Percentiles rank a stretch among this genome's conserved stretches.
These are phyloP conservation scores for Iberis pinnata DNA, from an alignment of 345 rosid genomes.

Conservation along the genomic window DNA sequence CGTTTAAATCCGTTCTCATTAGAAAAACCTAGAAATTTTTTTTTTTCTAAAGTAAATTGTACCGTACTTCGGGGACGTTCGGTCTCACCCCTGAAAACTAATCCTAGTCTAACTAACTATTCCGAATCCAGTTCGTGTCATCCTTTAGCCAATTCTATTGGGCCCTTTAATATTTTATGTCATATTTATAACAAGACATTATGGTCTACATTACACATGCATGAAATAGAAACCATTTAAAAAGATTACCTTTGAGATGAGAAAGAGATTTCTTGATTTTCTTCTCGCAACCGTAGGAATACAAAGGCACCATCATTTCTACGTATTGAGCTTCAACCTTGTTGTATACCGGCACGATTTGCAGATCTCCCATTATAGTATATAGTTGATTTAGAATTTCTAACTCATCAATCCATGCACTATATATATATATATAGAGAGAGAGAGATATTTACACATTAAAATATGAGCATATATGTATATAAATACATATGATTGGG, in stretches of 20 bases:
- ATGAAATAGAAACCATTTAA: too few relatives aligned
- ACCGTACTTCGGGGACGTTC: too few relatives aligned
- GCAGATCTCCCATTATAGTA: slow-evolving; percentile 51
- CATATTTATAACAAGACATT: too few relatives aligned
- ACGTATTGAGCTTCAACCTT: slow-evolving; percentile 85
- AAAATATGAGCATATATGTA: not conserved
- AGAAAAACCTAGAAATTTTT: too few relatives aligned
- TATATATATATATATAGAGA: not conserved
- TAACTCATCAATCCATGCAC: slow-evolving; percentile 8
- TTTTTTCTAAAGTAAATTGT: too few relatives aligned
- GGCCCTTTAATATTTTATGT: too few relatives aligned
- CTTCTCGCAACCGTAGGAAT: slow-evolving; percentile 75
- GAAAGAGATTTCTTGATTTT: slow-evolving; percentile 66
- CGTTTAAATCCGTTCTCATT: too few relatives aligned
- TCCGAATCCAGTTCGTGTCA: too few relatives aligned
- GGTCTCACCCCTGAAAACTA: slow-evolving; percentile 5
- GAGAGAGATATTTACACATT: too few relatives aligned
- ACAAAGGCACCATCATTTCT: slow-evolving; percentile 91
- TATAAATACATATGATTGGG: not conserved
- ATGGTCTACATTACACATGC: too few relatives aligned
- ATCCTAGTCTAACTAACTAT: not conserved
- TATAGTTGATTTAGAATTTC: not conserved
- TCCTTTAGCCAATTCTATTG: too few relatives aligned
- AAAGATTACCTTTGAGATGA: slow-evolving; percentile 83
- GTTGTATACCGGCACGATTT: slow-evolving; percentile 51